Percentiles rank a stretch among this genome's conserved stretches.
These are phyloP conservation scores for Colletotrichum brevisporum DNA, from an alignment of 2,329 filamentous ascomycete species.

Conservation along the genomic window DNA sequence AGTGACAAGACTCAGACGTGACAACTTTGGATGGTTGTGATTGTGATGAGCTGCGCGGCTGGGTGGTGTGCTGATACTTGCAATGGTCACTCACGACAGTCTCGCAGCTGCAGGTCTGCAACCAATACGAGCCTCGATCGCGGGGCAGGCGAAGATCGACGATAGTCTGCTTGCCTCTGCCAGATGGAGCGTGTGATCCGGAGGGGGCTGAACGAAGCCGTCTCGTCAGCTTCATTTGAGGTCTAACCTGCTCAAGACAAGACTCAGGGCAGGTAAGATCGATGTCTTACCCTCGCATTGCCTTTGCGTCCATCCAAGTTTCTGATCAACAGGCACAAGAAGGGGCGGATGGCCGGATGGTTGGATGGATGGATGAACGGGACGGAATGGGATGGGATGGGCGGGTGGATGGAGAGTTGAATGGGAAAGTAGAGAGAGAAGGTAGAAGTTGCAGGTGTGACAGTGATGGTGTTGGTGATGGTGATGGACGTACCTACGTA, in stretches of 20 bases:
- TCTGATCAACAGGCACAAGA: constrained; percentile 27
- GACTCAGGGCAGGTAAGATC: not conserved
- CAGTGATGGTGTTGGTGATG: no score
- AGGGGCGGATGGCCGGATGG: not conserved
- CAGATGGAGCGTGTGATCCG: not conserved
- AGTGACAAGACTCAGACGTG: no score
- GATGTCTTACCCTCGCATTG: constrained; percentile 19
- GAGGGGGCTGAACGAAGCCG: not conserved
- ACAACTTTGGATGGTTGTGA: no score
- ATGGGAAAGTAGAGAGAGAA: no score
- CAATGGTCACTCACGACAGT: not conserved
- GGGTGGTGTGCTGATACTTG: not conserved
- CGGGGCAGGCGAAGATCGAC: not conserved
- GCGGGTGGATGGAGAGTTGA: no score
- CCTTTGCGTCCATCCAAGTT: not conserved
- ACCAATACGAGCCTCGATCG: not conserved
- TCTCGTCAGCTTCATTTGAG: constrained; percentile 4
- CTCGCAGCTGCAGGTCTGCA: not conserved
- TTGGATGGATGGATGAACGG: no score
- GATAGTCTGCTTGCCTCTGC: not conserved
- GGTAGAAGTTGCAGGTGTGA: constrained; percentile 12
- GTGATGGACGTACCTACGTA: no score
- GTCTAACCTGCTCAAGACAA: constrained; percentile 16
- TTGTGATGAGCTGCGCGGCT: no score
- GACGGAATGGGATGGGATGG: no score